Base-by-base conservation (phyloP, 169 alveolate genomes). In the Condylostoma magnum region DNA sequence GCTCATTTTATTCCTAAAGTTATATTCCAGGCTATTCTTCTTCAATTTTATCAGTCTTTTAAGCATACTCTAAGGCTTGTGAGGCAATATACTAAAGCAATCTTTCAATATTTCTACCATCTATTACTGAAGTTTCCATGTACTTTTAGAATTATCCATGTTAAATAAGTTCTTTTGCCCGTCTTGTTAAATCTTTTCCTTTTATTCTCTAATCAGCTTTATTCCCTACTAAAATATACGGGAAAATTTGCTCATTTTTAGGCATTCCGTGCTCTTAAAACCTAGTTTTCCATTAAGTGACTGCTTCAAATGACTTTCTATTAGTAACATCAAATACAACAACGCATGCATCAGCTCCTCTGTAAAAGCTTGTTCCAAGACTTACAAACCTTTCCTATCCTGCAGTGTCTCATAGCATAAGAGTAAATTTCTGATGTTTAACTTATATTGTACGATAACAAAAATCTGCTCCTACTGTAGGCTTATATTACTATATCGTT, bases 321-420 rank as follows among this genome's bases (percentile, higher is more conserved):
- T 80, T 67, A 12, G 82, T 72, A 27, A 86, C 47, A 70, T 85
- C 90, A 33, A 69, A 90, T 12, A 84, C 87, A 22, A 89, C 36
- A 3, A 85, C 34, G 22, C 85, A 83, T 10, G 87, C 91, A 34
- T 80, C 53, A 20, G 93, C 89, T 54, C 75, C 76, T 57, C 90
- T 68, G 44, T 83, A 85, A 82, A 80, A 90, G 38, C 78, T 83
- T 6, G 86, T 67, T 3, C 86, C 76, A 4, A 86, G 80, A 10
- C 91, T 43, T 15, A 77, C 38, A 76, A 77, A 89, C 44, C 86
- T 74, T 69, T 84, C 93, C 20, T 71, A 36, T 2, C 95, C 95
- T 31, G 89, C 77, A 43, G 95, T 89, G 54, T 89, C 95, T 92
- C 95, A 89, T 54, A 43, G 43, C 36, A 25, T 33, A 34, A 30